phyloP scores from a whole-genome alignment of 1,139 yeast genomes.

The Wickerhamomyces sp. region DNA sequence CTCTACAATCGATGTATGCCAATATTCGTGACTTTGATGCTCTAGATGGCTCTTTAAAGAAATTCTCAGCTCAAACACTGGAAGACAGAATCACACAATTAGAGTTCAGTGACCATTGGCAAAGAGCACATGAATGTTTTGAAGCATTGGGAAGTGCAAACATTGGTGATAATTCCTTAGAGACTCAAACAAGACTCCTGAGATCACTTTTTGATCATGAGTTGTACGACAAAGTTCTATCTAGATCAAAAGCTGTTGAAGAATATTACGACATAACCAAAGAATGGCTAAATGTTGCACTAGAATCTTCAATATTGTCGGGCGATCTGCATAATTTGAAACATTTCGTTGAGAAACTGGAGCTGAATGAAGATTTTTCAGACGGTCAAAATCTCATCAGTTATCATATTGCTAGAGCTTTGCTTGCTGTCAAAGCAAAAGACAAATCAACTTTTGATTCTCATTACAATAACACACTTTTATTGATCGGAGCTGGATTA shows the following conservation, averaged over 20 bases:
- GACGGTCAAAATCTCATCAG: constrained; percentile 58
- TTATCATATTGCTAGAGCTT: constrained; percentile 61
- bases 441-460: constrained; percentile 31
- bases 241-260: constrained; percentile 26
- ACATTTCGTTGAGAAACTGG: constrained; percentile 53
- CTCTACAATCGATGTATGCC: constrained; percentile 77
- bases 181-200: constrained; percentile 36
- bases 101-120: constrained; percentile 85
- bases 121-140: constrained; percentile 82
- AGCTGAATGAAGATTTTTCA: constrained; percentile 33
- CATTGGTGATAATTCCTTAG: constrained; percentile 30
- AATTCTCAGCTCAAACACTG: constrained; percentile 65
- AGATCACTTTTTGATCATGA: constrained; percentile 57
- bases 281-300: constrained; percentile 63
- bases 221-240: constrained; percentile 45
- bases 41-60: constrained; percentile 77
- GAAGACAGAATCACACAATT: constrained; percentile 72
- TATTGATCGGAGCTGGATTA: constrained; percentile 54
- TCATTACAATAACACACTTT: constrained; percentile 49
- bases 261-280: constrained; percentile 27
- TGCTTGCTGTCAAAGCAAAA: constrained; percentile 38
- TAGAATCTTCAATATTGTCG: constrained; percentile 68
- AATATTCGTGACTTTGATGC: constrained; percentile 88
- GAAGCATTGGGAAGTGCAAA: constrained; percentile 54
- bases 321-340: constrained; percentile 50